Evolutionary conservation across 2,329 filamentous ascomycete genomes (phyloP).

Genomic region (Cladosporium sp.): DNA sequence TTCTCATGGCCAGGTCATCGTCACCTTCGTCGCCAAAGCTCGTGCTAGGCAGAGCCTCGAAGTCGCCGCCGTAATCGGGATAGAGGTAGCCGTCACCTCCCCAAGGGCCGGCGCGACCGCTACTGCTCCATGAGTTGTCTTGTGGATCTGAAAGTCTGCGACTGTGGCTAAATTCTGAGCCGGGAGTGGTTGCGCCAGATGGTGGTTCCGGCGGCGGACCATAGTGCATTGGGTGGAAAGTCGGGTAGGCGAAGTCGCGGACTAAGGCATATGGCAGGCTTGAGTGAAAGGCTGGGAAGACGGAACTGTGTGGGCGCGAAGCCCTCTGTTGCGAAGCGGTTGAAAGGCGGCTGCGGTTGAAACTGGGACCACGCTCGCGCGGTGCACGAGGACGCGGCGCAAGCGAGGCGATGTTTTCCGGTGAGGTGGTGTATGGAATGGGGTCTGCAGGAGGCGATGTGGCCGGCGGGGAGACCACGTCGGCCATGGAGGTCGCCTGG

Average conservation of each 20-base stretch:
- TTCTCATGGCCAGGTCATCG: slow-evolving; percentile 15
- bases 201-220: slow-evolving; percentile 78
- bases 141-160: slow-evolving; percentile 68
- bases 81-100: slow-evolving; percentile 32
- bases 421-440: slow-evolving; percentile 9
- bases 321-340: neutral
- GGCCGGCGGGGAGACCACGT: slow-evolving; percentile 1
- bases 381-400: neutral
- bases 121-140: slow-evolving; percentile 23
- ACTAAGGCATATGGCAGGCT: slow-evolving; percentile 85
- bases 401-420: neutral
- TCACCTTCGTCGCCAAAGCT: slow-evolving; percentile 27
- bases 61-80: slow-evolving; percentile 21
- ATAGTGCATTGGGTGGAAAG: slow-evolving; percentile 82
- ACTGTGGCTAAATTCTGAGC: slow-evolving; percentile 68
- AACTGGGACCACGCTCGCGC: slow-evolving; percentile 5
- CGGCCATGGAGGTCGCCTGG: slow-evolving; percentile 2
- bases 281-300: slow-evolving; percentile 75
- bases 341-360: slow-evolving; percentile 10
- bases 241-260: slow-evolving; percentile 89
- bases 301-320: slow-evolving; percentile 59
- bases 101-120: slow-evolving; percentile 51
- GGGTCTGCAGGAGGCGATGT: neutral
- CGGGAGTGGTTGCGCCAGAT: slow-evolving; percentile 78
- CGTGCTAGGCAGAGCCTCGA: slow-evolving; percentile 30